These are phyloP conservation scores for Vitis hybrid DNA, from an alignment of 177 flowering plant species.

Conservation along the genomic window DNA sequence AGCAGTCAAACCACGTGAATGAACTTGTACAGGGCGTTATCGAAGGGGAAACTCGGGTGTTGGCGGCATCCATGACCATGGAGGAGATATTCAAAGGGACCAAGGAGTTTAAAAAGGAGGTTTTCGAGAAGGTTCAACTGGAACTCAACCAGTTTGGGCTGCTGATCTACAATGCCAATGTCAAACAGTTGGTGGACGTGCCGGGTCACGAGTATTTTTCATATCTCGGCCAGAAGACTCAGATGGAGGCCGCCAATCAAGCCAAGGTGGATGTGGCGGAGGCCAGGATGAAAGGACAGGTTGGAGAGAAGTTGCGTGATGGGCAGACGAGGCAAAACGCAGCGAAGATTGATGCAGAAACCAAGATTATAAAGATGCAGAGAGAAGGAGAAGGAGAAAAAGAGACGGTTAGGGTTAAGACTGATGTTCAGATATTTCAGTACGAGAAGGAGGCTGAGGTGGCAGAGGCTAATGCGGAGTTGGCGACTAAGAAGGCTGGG, in stretches of 20 bases:
- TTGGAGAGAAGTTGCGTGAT: conserved; percentile 22
- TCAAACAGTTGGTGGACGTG: conserved; percentile 38
- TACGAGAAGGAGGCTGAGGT: conserved; percentile 30
- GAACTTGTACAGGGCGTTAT: conserved; percentile 38
- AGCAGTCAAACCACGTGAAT: conserved; percentile 27
- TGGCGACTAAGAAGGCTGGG: conserved; percentile 31
- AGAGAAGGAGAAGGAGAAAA: conserved; percentile 33
- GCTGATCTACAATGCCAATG: conserved; percentile 33
- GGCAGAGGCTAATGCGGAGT: conserved; percentile 27
- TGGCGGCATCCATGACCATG: conserved; percentile 43
- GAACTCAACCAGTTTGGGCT: conserved; percentile 37
- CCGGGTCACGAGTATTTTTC: conserved; percentile 36
- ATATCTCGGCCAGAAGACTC: conserved; percentile 36
- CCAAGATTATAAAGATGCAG: conserved; percentile 23
- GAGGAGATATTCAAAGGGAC: conserved; percentile 35
- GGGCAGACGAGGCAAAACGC: conserved; percentile 34
- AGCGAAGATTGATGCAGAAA: conserved; percentile 36
- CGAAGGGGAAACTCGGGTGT: conserved; percentile 38
- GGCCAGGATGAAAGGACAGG: conserved; percentile 36
- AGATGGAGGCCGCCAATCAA: conserved; percentile 34
- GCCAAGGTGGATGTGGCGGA: conserved; percentile 37
- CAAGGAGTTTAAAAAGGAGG: conserved; percentile 33
- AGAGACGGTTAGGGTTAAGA: conserved; percentile 26
- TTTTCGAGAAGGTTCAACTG: conserved; percentile 35
- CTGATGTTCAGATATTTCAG: conserved; percentile 27